Evolutionary conservation across 2,329 filamentous ascomycete species (phyloP), one percentile per base, ranked within the genome.

Genomic region (Colletotrichum sp.): DNA sequence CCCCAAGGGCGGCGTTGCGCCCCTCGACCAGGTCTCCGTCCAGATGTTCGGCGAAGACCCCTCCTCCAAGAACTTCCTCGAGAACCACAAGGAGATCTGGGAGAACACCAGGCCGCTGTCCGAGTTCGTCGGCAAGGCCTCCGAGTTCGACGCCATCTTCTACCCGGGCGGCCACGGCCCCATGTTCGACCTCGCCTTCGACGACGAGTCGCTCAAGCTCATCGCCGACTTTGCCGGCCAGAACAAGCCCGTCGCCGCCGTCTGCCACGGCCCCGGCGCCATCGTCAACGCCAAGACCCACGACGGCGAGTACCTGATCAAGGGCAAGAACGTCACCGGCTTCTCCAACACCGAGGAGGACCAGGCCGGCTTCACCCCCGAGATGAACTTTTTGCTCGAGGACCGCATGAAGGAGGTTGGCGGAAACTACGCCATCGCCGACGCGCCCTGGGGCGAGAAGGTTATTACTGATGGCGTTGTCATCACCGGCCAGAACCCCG

Each of bases 231-330:
- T 95, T 82, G 90, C 88, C 80, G 84, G 86, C 52, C 87, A 88
- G 5, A 90, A 89, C 77, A 94, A 94, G 87, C 86, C 92, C 71
- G 89, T 95, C 16, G 86, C 91, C 0, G 91, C 93, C 5, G 92
- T 95, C 62, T 95, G 93, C 86, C 93, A 95, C 84, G 93, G 92
- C 8, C 92, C 93, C 4, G 90, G 90, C 5, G 93, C 89, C 15
- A 86, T 95, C 18, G 86, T 89, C 65, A 89, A 92, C 78, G 92
- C 90, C 44, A 90, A 88, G 79, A 80, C 88, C 24, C 78, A 84
- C 7, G 85, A 88, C 76, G 92, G 91, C 39, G 84, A 86, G 77
- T 86, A 87, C 67, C 84, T 94, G 12, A 83, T 94, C 52, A 84
- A 87, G 66, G 92, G 90, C 60, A 89, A 88, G 80, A 84, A 88